phyloP scores from a whole-genome alignment of 352 stramenopile genomes.

The Elongisporangium anandrum region DNA sequence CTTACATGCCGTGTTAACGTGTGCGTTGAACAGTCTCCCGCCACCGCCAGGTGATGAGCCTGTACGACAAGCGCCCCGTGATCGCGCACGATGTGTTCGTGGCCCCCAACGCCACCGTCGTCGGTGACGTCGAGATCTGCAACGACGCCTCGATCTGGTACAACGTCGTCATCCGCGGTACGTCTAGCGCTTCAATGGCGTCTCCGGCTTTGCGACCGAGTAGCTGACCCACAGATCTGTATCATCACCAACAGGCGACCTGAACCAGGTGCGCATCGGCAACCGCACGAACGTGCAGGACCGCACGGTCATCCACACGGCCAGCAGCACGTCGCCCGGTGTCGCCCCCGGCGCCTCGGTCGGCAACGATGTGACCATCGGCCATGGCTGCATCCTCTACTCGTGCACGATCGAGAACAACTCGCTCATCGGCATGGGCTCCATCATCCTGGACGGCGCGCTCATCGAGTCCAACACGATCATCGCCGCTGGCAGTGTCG shows the following conservation, averaged over 20 bases:
- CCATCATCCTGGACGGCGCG: conserved; percentile 90
- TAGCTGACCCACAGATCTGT: not conserved
- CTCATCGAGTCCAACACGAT: conserved; percentile 93
- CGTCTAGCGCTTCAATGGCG: not conserved
- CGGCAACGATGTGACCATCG: conserved; percentile 95
- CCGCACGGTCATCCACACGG: conserved; percentile 92
- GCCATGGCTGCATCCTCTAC: conserved; percentile 94
- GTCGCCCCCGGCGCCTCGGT: conserved; percentile 88
- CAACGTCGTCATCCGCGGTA: conserved; percentile 93
- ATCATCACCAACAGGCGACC: conserved; percentile 41
- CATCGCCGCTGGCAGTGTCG: conserved; percentile 93
- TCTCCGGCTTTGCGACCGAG: not conserved
- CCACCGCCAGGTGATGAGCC: conserved; percentile 91
- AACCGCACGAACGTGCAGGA: conserved; percentile 97
- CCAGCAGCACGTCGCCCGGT: conserved; percentile 71
- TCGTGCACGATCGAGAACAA: conserved; percentile 96
- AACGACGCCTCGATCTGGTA: conserved; percentile 95
- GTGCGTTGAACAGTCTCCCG: conserved; percentile 74
- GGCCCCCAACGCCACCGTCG: conserved; percentile 95
- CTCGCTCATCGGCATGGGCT: conserved; percentile 95
- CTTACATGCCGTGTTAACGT: not conserved
- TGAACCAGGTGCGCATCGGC: conserved; percentile 92
- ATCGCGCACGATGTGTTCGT: conserved; percentile 92
- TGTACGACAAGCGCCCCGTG: conserved; percentile 90
- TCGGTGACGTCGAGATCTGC: conserved; percentile 94